Percentiles rank a stretch among this genome's conserved stretches.
These are phyloP conservation scores for Piedraia hortae DNA, from an alignment of 2,329 filamentous ascomycete genomes.

Conservation along the genomic window DNA sequence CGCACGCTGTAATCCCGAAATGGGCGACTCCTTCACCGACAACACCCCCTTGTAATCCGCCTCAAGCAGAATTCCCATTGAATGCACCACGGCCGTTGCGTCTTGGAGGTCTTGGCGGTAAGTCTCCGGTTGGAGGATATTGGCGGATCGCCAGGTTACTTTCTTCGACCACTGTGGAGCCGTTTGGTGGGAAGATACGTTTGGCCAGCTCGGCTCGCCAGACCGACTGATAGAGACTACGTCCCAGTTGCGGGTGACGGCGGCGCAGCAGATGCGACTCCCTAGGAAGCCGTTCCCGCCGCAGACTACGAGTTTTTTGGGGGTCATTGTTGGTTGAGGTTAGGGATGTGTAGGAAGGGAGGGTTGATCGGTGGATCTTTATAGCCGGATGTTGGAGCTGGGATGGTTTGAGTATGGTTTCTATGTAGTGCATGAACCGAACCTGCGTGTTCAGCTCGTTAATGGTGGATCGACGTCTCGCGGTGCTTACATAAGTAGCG, in stretches of 20 bases:
- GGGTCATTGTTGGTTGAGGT: too few species aligned
- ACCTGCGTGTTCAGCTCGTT: too few species aligned
- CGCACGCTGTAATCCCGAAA: conserved; percentile 49
- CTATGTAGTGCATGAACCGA: too few species aligned
- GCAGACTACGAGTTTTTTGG: conserved; percentile 72
- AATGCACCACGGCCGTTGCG: conserved; percentile 72
- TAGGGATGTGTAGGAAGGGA: too few species aligned
- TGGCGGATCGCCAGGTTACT: conserved; percentile 67
- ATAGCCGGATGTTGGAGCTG: too few species aligned
- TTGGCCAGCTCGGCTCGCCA: conserved; percentile 63
- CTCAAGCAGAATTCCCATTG: conserved; percentile 85
- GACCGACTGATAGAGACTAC: conserved; percentile 86
- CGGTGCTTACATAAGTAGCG: too few species aligned
- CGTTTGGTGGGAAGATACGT: conserved; percentile 40
- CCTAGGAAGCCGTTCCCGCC: conserved; percentile 81
- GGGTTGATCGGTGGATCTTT: too few species aligned
- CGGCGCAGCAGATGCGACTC: conserved; percentile 69
- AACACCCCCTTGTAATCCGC: conserved; percentile 92
- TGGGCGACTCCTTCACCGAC: conserved; percentile 55
- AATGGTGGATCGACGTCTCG: too few species aligned
- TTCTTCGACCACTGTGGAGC: conserved; percentile 57
- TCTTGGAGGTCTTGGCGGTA: conserved; percentile 51
- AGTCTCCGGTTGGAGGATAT: conserved; percentile 57
- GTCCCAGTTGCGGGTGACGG: conserved; percentile 62
- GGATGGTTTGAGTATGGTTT: too few species aligned